These are phyloP conservation scores for Zygosaccharomyces pseudobailii DNA, from an alignment of 1,139 yeast species.

Conservation along the genomic window DNA sequence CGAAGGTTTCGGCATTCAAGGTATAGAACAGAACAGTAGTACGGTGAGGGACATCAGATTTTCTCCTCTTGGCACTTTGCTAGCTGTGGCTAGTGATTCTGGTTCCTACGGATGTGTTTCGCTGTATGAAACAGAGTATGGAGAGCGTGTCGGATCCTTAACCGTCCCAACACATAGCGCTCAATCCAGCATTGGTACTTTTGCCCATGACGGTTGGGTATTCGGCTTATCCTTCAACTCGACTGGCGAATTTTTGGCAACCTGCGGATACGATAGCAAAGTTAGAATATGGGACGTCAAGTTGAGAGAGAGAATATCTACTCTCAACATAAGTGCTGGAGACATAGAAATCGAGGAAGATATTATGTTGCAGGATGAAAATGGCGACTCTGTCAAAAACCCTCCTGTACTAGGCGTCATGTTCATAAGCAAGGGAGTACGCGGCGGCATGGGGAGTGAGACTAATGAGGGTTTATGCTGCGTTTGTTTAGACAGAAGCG, in stretches of 20 bases:
- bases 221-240: constrained; percentile 74
- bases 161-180: constrained; percentile 63
- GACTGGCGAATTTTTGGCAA: constrained; percentile 66
- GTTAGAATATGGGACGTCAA: constrained; percentile 83
- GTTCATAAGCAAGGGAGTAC: constrained; percentile 56
- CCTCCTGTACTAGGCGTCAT: constrained; percentile 50
- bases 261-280: constrained; percentile 78
- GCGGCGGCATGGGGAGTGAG: constrained; percentile 65
- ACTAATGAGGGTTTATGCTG: constrained; percentile 78
- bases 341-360: constrained; percentile 58
- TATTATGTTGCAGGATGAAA: constrained; percentile 36
- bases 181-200: constrained; percentile 53
- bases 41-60: constrained; percentile 64
- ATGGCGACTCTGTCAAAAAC: constrained; percentile 39
- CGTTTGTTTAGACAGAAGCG: constrained; percentile 79
- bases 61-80: constrained; percentile 66
- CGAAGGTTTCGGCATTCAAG: constrained; percentile 44
- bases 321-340: constrained; percentile 55
- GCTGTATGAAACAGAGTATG: constrained; percentile 76
- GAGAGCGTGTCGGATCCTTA: constrained; percentile 77
- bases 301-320: constrained; percentile 70
- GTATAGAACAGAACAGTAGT: constrained; percentile 42
- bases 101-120: constrained; percentile 73
- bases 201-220: constrained; percentile 90
- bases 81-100: constrained; percentile 85